phyloP scores from a whole-genome alignment of 305 asterid species.

The Fraxinus dipetala region DNA sequence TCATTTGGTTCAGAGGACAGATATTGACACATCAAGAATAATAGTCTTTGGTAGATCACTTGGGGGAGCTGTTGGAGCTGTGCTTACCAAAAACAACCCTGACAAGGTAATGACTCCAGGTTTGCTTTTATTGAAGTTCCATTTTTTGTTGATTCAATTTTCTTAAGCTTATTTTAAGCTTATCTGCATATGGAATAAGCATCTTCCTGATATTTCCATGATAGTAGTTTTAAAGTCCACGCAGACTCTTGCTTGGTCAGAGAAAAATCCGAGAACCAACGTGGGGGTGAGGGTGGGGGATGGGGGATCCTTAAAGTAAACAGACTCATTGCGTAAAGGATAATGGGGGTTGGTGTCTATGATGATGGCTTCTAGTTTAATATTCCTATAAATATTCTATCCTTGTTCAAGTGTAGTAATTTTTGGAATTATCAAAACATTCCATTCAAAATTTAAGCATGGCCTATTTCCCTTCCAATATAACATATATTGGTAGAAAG shows the following conservation, averaged over 20 bases:
- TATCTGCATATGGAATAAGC: background rate
- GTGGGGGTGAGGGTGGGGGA: background rate
- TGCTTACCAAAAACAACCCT: slow-evolving; percentile 73
- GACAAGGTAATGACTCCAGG: slow-evolving; percentile 59
- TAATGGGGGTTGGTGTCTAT: background rate
- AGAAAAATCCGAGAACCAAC: background rate
- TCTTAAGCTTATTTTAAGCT: background rate
- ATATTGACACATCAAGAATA: slow-evolving; percentile 85
- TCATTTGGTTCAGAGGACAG: slow-evolving; percentile 84
- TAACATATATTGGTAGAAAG: background rate
- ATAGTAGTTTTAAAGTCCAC: background rate
- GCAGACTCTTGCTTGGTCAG: slow-evolving; percentile 5
- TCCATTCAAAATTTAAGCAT: background rate
- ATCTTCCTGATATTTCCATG: background rate
- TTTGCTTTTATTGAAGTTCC: background rate
- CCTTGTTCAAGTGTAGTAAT: background rate
- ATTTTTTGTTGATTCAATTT: background rate
- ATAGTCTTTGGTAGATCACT: slow-evolving; percentile 96
- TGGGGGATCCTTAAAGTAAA: background rate
- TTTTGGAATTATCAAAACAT: background rate
- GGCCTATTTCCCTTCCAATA: background rate
- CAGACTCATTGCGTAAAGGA: background rate
- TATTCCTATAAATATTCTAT: background rate
- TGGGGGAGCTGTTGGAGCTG: slow-evolving; percentile 98
- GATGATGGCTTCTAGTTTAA: background rate